Evolutionary conservation across 805 yeast species (phyloP), one percentile per base, ranked within the genome.

Genomic region (Starmera quercuum): DNA sequence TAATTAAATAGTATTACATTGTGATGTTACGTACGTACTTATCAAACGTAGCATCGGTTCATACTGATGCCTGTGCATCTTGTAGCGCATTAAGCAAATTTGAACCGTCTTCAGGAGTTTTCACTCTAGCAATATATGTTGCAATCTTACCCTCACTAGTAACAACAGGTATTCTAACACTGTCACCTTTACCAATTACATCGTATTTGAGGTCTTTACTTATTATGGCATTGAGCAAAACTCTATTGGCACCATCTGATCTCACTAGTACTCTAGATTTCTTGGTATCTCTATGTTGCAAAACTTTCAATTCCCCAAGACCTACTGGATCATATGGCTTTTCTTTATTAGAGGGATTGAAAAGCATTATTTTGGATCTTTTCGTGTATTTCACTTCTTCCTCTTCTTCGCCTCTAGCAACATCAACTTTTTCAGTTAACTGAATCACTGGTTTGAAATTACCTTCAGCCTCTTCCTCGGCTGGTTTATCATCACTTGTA

Each of bases 191-290:
- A 31, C 90, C 78, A 36, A 76, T 62, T 4, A 72, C 64, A 9
- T 70, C 63, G 53, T 86, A 88, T 2, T 63, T 63, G 38, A 85
- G 61, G 32, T 72, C 73, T 34, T 69, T 69, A 8, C 72, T 63
- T 9, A 87, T 56, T n/a, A 66, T 58, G 11, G 77, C 64, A 53
- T 90, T 90, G 39, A 90, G 59, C 30, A 90, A 56, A 12, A 87
- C 78, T 46, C 95, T 73, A 26, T 82, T 80, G 26, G 86, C 78
- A 20, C 95, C 96, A 36, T 88, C 97, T 0, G 96, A 84, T 49
- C 97, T 75, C 15, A 90, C 70, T 24, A 90, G 61, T 11, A 84
- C 60, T 54, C 97, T 75, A 3, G 78, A 53, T 51, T 84, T 84
- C 0, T 51, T 40, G 8, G 81, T 77, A 2, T 63, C 67, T 33